Conservation (phyloP, 1,284 basidiomycete species). For the Cutaneotrichosporon cutaneum region DNA sequence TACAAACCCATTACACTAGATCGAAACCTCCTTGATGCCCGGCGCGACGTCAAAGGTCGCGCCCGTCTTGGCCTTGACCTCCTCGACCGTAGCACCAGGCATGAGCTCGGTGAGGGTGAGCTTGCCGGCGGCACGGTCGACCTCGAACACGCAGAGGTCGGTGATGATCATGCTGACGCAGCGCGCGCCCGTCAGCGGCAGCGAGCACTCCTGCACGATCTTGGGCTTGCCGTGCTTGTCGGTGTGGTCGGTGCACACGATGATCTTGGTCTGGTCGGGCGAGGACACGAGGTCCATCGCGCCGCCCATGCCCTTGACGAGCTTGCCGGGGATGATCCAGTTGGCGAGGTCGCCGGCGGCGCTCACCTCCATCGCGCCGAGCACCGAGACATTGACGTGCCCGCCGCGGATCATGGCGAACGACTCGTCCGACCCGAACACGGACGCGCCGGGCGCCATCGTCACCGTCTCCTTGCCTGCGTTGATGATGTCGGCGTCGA, state of each 20-base stretch:
- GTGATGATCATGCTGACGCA: slow-evolving; percentile 89
- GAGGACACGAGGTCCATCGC: slow-evolving; percentile 95
- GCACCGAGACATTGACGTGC: slow-evolving; percentile 89
- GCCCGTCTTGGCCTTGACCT: slow-evolving; percentile 78
- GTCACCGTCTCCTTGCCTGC: slow-evolving; percentile 96
- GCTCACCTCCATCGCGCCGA: slow-evolving; percentile 85
- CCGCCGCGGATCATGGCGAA: slow-evolving; percentile 97
- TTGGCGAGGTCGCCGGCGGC: slow-evolving; percentile 87
- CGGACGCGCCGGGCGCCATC: slow-evolving; percentile 82
- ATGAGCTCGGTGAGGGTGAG: slow-evolving; percentile 76
- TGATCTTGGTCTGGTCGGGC: slow-evolving; percentile 72
- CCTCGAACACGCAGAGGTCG: slow-evolving; percentile 77
- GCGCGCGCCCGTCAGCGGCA: slow-evolving; percentile 83
- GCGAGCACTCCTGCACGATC: slow-evolving; percentile 74
- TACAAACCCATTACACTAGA: slow-evolving; percentile 2
- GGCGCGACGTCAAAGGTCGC: slow-evolving; percentile 63
- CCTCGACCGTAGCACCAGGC: slow-evolving; percentile 74
- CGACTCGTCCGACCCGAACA: slow-evolving; percentile 63
- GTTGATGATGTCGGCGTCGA: slow-evolving; percentile 91
- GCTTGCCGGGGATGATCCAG: slow-evolving; percentile 95
- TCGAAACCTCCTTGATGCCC: slow-evolving; percentile 16
- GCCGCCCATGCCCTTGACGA: slow-evolving; percentile 88
- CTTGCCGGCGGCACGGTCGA: slow-evolving; percentile 70
- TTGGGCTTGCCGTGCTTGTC: slow-evolving; percentile 72
- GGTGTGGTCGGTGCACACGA: slow-evolving; percentile 24